These are phyloP conservation scores for Ophiocordyceps camponoti-saundersi DNA, from an alignment of 2,329 filamentous ascomycete genomes.

Conservation along the genomic window DNA sequence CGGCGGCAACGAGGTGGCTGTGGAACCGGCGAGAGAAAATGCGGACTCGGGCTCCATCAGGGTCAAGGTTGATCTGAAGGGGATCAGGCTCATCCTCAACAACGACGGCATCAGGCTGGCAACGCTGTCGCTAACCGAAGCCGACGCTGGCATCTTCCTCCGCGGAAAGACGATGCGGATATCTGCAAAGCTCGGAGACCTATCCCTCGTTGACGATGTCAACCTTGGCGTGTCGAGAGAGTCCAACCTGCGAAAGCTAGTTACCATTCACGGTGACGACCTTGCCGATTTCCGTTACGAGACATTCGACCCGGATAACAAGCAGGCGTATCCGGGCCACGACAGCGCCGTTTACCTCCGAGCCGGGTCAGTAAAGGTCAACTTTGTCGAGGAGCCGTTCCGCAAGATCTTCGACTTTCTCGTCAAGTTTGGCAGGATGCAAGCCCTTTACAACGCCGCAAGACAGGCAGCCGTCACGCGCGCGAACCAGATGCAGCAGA, in stretches of 20 bases:
- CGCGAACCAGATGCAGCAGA: slow-evolving; percentile 84
- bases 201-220: slow-evolving; percentile 83
- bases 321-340: slow-evolving; percentile 72
- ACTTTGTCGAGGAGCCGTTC: slow-evolving; percentile 94
- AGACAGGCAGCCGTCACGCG: slow-evolving; percentile 87
- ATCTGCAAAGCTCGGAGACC: slow-evolving; percentile 68
- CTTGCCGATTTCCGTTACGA: slow-evolving; percentile 96
- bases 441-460: slow-evolving; percentile 94
- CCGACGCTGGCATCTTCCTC: slow-evolving; percentile 79
- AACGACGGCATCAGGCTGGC: slow-evolving; percentile 93
- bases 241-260: slow-evolving; percentile 68
- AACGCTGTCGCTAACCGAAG: slow-evolving; percentile 81
- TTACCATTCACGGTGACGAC: slow-evolving; percentile 90
- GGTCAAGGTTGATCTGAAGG: slow-evolving; percentile 85
- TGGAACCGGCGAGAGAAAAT: slow-evolving; percentile 17
- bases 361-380: slow-evolving; percentile 89
- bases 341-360: slow-evolving; percentile 82
- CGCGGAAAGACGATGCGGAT: slow-evolving; percentile 76
- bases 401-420: slow-evolving; percentile 95
- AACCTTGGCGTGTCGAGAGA: slow-evolving; percentile 73
- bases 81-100: slow-evolving; percentile 86
- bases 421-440: slow-evolving; percentile 99
- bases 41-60: slow-evolving; percentile 56
- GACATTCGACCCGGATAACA: slow-evolving; percentile 64
- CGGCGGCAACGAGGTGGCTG: slow-evolving; percentile 17